Evolutionary conservation across 2,329 filamentous ascomycete genomes (phyloP).

Genomic region (Cladosporium sp.): DNA sequence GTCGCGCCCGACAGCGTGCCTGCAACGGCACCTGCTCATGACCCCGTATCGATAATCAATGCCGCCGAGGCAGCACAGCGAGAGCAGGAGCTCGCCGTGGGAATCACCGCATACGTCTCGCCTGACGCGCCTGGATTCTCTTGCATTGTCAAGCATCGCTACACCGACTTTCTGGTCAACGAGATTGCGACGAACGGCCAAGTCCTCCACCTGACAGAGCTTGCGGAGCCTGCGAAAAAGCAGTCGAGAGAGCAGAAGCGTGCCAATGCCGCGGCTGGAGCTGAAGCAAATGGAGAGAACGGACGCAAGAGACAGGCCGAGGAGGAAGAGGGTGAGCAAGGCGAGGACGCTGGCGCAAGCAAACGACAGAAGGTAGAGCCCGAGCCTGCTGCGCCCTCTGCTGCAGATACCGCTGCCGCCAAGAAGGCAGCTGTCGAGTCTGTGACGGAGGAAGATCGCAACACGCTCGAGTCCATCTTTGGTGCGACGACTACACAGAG

Average conservation of each 20-base stretch:
- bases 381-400: conserved; percentile 13
- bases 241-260: conserved; percentile 18
- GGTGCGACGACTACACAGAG: conserved; percentile 50
- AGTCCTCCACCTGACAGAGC: conserved; percentile 68
- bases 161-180: conserved; percentile 90
- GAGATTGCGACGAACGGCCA: conserved; percentile 76
- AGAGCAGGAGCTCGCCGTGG: conserved; percentile 48
- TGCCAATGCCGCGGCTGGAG: conserved; percentile 9
- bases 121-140: conserved; percentile 59
- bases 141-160: conserved; percentile 71
- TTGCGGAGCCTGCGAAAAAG: conserved; percentile 32
- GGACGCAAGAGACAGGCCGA: conserved; percentile 19
- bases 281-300: not conserved
- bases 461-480: conserved; percentile 48
- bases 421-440: conserved; percentile 16
- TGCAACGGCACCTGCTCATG: not conserved
- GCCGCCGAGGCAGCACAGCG: conserved; percentile 20
- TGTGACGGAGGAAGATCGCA: conserved; percentile 12
- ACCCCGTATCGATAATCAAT: not conserved
- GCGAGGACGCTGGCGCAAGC: conserved; percentile 2
- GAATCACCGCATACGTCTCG: conserved; percentile 65
- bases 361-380: conserved; percentile 28
- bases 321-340: conserved; percentile 16
- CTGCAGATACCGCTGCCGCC: conserved; percentile 12
- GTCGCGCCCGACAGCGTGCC: not conserved